Evolutionary conservation across 1,284 basidiomycete species (phyloP).

Genomic region (Nidula niveotomentosa): DNA sequence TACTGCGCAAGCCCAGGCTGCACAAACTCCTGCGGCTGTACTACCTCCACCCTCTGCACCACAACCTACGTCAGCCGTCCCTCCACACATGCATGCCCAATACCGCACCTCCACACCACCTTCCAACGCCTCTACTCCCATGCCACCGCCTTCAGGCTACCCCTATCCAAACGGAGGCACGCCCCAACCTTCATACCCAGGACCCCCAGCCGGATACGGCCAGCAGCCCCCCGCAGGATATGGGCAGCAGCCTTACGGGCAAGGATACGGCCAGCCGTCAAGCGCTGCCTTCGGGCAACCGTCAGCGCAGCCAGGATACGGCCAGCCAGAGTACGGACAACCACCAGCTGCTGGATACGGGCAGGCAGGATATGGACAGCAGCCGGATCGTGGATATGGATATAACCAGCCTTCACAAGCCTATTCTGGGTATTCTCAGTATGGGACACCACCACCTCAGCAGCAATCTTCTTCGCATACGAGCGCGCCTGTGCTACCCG

Average conservation of each 20-base stretch:
- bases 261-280: too few relatives aligned
- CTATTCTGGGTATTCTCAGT: constrained; percentile 22
- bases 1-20: constrained; percentile 3
- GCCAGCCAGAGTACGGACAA: constrained; percentile 7
- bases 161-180: constrained; percentile 18
- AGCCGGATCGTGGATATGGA: constrained; percentile 5
- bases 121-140: constrained; percentile 21
- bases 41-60: constrained; percentile 21
- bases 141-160: constrained; percentile 25
- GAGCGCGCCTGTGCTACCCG: constrained; percentile 29
- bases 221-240: constrained; percentile 4
- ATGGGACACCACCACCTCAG: constrained; percentile 19
- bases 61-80: constrained; percentile 33
- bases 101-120: constrained; percentile 46
- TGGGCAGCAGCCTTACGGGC: constrained; percentile 5
- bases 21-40: constrained; percentile 7
- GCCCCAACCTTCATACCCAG: constrained; percentile 17
- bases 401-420: constrained; percentile 9
- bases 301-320: background rate
- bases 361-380: background rate
- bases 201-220: background rate
- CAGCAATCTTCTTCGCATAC: constrained; percentile 11
- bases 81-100: constrained; percentile 40
- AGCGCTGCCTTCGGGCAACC: constrained; percentile 1
- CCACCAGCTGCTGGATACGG: constrained; percentile 8